Evolutionary conservation across 306 rosid species (phyloP).

Genomic region (Bauhinia variegata): DNA sequence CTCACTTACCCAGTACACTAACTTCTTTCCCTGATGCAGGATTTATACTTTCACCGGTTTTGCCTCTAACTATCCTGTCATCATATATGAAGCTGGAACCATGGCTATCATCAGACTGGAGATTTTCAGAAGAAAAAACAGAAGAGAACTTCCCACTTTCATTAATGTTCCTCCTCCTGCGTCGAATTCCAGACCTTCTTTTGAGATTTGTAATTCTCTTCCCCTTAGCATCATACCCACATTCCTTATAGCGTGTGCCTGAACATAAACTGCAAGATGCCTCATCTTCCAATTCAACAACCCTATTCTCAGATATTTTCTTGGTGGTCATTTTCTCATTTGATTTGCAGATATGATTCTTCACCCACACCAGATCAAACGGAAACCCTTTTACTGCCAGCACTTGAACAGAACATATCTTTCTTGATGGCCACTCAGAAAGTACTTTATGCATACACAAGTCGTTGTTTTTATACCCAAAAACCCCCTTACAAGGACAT

Average conservation of each 20-base stretch:
- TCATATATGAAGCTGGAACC: conserved; percentile 21
- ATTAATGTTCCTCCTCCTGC: conserved; percentile 50
- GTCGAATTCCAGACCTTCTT: conserved; percentile 63
- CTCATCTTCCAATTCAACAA: conserved; percentile 55
- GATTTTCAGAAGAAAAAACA: conserved; percentile 32
- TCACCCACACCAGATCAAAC: conserved; percentile 56
- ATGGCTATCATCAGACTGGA: conserved; percentile 29
- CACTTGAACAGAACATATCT: conserved; percentile 53
- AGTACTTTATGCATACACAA: conserved; percentile 64
- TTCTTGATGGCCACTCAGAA: conserved; percentile 58
- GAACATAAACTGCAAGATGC: conserved; percentile 55
- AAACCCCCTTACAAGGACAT: conserved; percentile 78
- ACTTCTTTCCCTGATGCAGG: conserved; percentile 40
- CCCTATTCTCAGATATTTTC: conserved; percentile 36
- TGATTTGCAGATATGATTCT: conserved; percentile 36
- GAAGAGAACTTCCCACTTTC: conserved; percentile 48
- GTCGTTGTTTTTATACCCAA: conserved; percentile 56
- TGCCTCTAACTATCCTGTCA: conserved; percentile 28
- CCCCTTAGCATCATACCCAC: conserved; percentile 62
- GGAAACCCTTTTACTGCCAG: conserved; percentile 63
- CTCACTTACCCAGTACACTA: conserved; percentile 37
- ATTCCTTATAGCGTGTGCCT: conserved; percentile 49
- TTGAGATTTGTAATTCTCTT: conserved; percentile 54
- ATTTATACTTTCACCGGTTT: conserved; percentile 11
- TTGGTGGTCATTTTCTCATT: conserved; percentile 39